Conservation (phyloP, 2,329 filamentous ascomycete species). For the Akanthomyces uredinophilus region DNA sequence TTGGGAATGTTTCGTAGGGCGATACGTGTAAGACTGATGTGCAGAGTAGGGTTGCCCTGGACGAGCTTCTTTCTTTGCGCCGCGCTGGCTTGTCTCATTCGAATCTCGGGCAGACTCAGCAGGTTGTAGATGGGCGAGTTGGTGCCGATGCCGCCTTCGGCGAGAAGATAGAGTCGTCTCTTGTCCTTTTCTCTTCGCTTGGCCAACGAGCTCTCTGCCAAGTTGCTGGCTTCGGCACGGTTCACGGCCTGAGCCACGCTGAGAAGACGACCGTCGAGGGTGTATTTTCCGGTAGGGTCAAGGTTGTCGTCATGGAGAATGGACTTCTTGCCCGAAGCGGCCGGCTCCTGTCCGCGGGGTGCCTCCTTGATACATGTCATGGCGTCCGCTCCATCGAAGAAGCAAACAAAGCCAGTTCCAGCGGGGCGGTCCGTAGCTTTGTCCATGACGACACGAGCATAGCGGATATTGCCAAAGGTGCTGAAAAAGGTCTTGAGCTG, state of each 20-base stretch:
- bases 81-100: slow-evolving; percentile 80
- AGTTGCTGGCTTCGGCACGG: slow-evolving; percentile 69
- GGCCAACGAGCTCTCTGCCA: slow-evolving; percentile 64
- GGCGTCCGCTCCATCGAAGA: slow-evolving; percentile 71
- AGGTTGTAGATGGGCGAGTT: slow-evolving; percentile 72
- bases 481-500: slow-evolving; percentile 78
- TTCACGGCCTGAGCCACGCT: slow-evolving; percentile 81
- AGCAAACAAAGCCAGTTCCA: slow-evolving; percentile 93
- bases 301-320: slow-evolving; percentile 81
- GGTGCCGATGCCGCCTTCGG: slow-evolving; percentile 76
- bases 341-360: slow-evolving; percentile 51
- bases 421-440: slow-evolving; percentile 77
- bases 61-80: slow-evolving; percentile 87
- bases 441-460: slow-evolving; percentile 88
- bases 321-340: slow-evolving; percentile 62
- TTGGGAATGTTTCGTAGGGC: slow-evolving; percentile 88
- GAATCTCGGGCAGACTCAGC: slow-evolving; percentile 72
- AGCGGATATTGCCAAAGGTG: slow-evolving; percentile 83
- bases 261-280: slow-evolving; percentile 81
- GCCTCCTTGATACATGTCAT: slow-evolving; percentile 70
- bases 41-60: slow-evolving; percentile 82
- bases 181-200: slow-evolving; percentile 75
- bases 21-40: slow-evolving; percentile 83
- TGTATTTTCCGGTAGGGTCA: slow-evolving; percentile 81
- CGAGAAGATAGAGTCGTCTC: slow-evolving; percentile 79